Evolutionary conservation across 2,329 filamentous ascomycete genomes (phyloP), one percentile per base, ranked within the genome.

Genomic region (Trichoderma atrobrunneum): DNA sequence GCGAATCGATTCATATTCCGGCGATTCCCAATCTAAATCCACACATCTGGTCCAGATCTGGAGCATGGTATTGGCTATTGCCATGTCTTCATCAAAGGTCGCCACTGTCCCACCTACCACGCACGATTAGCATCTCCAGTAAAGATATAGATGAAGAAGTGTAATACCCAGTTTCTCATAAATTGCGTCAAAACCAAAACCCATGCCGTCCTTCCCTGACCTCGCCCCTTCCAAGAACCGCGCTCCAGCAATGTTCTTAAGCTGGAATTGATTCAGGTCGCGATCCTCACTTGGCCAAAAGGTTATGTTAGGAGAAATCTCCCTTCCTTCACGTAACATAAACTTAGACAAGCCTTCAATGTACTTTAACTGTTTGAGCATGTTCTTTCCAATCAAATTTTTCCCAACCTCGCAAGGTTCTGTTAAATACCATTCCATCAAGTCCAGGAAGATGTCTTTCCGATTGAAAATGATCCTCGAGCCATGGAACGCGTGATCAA

Each of bases 401-500:
- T 66, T 66, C 7, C 63, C 63, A 3, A 66, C 63, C 48, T 56
- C n/a, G 28, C 63, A 66, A 5, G 63, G 63, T 36, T 66, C 43
- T 6, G 48, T 56, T 16, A 66, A 11, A 56, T 36, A 66, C 63
- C 63, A 66, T 28, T 66, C 63, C 8, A 66, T 7, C n/a, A 66
- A 54, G 30, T 70, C 66, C 8, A 70, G 7, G 12, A 70, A 70
- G 11, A 11, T 18, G 51, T 57, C 60, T 61, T 60, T 12, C 21
- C 26, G 14, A 51, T 34, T 43, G 21, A 61, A 70, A 14, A 72
- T 51, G 14, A 72, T 61, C 63, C 28, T 67, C 16, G 61, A 67
- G 34, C 70, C 66, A 36, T 70, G 66, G 30, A 61, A 70, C 6
- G 66, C 66, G 34, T 70, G 36, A 34, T 70, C 66, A 24, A 70